phyloP scores from a whole-genome alignment of 306 rosid species.

The Arachis hypogaea region DNA sequence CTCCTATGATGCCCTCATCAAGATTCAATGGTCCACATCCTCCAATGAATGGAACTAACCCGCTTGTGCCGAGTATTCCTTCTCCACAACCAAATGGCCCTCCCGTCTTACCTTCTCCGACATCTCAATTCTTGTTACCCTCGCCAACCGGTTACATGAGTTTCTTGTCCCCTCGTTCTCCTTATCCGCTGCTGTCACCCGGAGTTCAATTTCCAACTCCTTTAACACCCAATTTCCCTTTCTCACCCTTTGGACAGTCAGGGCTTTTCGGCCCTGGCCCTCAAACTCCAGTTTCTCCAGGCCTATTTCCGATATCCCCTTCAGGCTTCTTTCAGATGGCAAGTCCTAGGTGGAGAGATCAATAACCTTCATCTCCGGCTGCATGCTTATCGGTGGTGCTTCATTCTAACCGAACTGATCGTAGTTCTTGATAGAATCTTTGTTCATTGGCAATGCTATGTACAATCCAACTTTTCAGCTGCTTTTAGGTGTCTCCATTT shows the following conservation, averaged over 20 bases:
- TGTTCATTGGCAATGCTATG: constrained; percentile 32
- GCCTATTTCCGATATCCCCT: constrained; percentile 69
- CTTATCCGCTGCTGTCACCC: constrained; percentile 66
- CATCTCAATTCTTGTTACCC: constrained; percentile 70
- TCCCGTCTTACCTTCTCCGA: constrained; percentile 65
- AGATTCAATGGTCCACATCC: constrained; percentile 49
- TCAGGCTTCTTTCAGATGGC: constrained; percentile 61
- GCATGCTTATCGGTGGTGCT: constrained; percentile 28
- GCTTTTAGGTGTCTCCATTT: constrained; percentile 22
- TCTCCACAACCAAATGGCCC: constrained; percentile 51
- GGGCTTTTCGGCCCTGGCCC: constrained; percentile 82
- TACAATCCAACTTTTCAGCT: constrained; percentile 42
- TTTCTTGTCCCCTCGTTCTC: constrained; percentile 62
- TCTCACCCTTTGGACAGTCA: constrained; percentile 63
- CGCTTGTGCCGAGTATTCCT: constrained; percentile 44
- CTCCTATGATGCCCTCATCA: constrained; percentile 50
- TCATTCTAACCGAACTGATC: constrained; percentile 33
- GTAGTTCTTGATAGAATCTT: constrained; percentile 29
- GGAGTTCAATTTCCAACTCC: constrained; percentile 67
- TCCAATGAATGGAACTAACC: constrained; percentile 40
- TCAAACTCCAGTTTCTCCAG: constrained; percentile 70
- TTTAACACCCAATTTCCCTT: constrained; percentile 64
- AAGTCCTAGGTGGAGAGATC: constrained; percentile 83
- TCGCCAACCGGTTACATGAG: constrained; percentile 65
- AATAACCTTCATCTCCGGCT: constrained; percentile 39